Evolutionary conservation across 73 alveolate species (phyloP), one percentile per base, ranked within the genome.

Genomic region (Paramecium biaurelia): DNA sequence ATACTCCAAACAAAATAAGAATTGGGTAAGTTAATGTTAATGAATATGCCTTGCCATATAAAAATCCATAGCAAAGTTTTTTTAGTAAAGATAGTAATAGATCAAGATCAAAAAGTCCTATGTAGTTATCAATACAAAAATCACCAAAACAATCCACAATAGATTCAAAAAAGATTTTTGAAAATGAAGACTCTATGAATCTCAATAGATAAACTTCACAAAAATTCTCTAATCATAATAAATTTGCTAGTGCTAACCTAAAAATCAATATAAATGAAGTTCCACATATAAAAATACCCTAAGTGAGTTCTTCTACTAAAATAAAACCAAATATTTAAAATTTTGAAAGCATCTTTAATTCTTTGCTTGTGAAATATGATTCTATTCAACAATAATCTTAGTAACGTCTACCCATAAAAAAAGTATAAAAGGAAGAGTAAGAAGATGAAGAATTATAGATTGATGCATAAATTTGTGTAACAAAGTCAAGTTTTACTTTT

Each of bases 401-500:
- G 28, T 7, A 14, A 30, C 84, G 74, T 43, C 49, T 12, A 42
- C 45, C 74, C 7, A 79, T 30, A 9, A 43, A 42, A 79, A 79
- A 79, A 9, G 84, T 63, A 63, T 63, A 30, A 1, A 63, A 63
- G 28, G 84, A 63, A 23, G 84, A 63, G 24, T 7, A 11, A 63
- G 45, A 79, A 23, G 84, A 63, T 63, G 84, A 63, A 26, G 84
- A 63, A 30, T 32, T 63, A 12, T 63, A 63, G 24, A 32, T 63
- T 30, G 84, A 63, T 32, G 26, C 84, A 2, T 63, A 63, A 9
- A 63, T 63, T 23, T 26, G 84, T 12, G 84, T 63, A 1, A 30
- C 47, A 43, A 95, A 89, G 89, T 85, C 93, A 59, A 70, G 88
- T 86, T 96, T 96, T 59, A 87, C 94, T 86, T 93, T 93, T 84